Conservation (phyloP, 345 rosid genomes). For the Populus ilicifolia region DNA sequence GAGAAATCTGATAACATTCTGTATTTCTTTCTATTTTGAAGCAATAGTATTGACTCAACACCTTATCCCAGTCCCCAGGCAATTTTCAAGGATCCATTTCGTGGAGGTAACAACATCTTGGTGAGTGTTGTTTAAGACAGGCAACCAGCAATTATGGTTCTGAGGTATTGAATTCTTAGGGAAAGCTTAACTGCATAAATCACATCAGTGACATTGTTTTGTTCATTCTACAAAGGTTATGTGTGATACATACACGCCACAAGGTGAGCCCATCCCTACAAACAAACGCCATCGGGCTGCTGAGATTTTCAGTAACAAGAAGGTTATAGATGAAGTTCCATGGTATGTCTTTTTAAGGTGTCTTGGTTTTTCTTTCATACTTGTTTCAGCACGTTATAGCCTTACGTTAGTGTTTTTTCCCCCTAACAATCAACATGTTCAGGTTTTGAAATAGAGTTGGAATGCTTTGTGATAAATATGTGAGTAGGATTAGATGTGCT, state of each 20-base stretch:
- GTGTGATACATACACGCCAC: constrained; percentile 86
- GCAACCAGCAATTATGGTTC: not conserved
- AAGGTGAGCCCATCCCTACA: constrained; percentile 96
- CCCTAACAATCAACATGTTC: not conserved
- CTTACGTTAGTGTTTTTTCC: not conserved
- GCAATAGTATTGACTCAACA: constrained; percentile 13
- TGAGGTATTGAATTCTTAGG: not conserved
- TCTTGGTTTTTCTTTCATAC: not conserved
- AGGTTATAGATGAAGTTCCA: constrained; percentile 67
- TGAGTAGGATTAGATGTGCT: not conserved
- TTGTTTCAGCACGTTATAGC: not conserved
- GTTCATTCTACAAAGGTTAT: constrained; percentile 51
- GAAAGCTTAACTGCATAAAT: not conserved
- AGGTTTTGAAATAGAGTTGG: not conserved
- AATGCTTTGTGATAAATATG: not conserved
- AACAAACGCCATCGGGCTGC: constrained; percentile 93
- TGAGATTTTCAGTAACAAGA: constrained; percentile 61
- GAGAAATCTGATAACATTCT: not conserved
- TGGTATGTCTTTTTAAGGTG: constrained; percentile 46
- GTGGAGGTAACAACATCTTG: constrained; percentile 94
- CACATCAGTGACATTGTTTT: constrained; percentile 8
- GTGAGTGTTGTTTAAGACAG: constrained; percentile 38
- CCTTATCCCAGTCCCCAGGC: constrained; percentile 76
- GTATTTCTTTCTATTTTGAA: constrained; percentile 1
- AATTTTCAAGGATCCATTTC: constrained; percentile 92